Conservation (phyloP, 371 early-diverging fungal genomes). For the Rhizopus sp. region DNA sequence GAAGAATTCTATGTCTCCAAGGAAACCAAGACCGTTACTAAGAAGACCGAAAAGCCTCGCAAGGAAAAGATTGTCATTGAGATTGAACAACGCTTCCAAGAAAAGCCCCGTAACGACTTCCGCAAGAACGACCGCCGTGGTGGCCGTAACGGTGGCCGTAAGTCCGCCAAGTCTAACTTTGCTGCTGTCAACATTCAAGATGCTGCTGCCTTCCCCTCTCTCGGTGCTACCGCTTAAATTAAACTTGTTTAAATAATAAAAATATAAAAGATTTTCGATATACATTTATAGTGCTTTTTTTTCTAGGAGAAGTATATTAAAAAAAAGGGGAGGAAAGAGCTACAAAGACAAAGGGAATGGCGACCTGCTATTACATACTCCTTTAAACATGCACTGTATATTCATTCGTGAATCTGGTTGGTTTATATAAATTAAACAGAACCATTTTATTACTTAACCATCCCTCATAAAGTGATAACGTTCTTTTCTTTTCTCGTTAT, state of each 20-base stretch:
- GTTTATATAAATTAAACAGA: no score
- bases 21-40: constrained; percentile 45
- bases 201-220: constrained; percentile 75
- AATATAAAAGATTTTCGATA: no score
- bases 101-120: constrained; percentile 47
- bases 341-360: no score
- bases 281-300: no score
- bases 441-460: no score
- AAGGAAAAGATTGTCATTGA: constrained; percentile 64
- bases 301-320: no score
- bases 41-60: constrained; percentile 42
- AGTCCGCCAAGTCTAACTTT: constrained; percentile 43
- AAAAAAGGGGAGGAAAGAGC: no score
- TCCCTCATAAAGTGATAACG: no score
- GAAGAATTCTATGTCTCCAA: constrained; percentile 68
- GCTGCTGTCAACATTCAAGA: constrained; percentile 72
- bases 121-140: constrained; percentile 41
- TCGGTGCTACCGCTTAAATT: constrained; percentile 56
- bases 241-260: not conserved
- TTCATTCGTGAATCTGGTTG: no score
- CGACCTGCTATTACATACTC: no score
- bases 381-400: no score
- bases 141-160: constrained; percentile 38
- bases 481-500: no score
- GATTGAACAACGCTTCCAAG: constrained; percentile 54